A percentile compares a stretch with the other conserved stretches of the same genome.
phyloP scores from a whole-genome alignment of 805 yeast genomes.

The Ogataea corticis region DNA sequence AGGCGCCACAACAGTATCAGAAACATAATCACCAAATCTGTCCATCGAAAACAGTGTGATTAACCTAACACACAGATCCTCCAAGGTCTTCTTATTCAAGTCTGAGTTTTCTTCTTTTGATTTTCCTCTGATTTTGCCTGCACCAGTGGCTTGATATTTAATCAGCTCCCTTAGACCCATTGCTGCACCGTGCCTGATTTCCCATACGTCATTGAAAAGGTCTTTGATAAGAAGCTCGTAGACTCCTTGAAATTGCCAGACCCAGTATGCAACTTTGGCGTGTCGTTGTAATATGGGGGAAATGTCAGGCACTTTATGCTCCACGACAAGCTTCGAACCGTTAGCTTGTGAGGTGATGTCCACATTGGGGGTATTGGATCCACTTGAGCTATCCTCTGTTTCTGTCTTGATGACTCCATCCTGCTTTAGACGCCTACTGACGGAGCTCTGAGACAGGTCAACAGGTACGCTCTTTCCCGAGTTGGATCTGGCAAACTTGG shows the following conservation, averaged over 20 bases:
- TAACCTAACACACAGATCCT: slow-evolving; percentile 83
- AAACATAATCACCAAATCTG: slow-evolving; percentile 94
- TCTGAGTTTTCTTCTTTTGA: slow-evolving; percentile 59
- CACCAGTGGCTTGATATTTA: slow-evolving; percentile 78
- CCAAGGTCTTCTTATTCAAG: slow-evolving; percentile 69
- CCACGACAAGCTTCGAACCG: slow-evolving; percentile 80
- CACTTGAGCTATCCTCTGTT: slow-evolving; percentile 17
- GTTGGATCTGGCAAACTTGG: slow-evolving; percentile 64
- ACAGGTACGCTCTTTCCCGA: slow-evolving; percentile 50
- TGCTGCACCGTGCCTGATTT: slow-evolving; percentile 92
- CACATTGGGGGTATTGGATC: slow-evolving; percentile 31
- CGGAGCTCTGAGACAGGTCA: slow-evolving; percentile 70
- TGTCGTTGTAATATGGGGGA: slow-evolving; percentile 72
- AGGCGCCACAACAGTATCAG: slow-evolving; percentile 98
- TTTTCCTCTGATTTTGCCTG: slow-evolving; percentile 75
- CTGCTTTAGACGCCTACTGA: slow-evolving; percentile 54
- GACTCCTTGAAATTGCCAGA: slow-evolving; percentile 95
- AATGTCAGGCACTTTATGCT: slow-evolving; percentile 64
- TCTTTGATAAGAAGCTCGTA: slow-evolving; percentile 79
- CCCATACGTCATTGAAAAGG: slow-evolving; percentile 87
- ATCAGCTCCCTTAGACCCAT: slow-evolving; percentile 87
- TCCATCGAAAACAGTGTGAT: slow-evolving; percentile 88
- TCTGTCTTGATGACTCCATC: slow-evolving; percentile 36
- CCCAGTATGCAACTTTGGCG: slow-evolving; percentile 66
- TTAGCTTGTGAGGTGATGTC: slow-evolving; percentile 77